Evolutionary conservation across 352 stramenopile species (phyloP).

Genomic region (Pythium oligandrum): DNA sequence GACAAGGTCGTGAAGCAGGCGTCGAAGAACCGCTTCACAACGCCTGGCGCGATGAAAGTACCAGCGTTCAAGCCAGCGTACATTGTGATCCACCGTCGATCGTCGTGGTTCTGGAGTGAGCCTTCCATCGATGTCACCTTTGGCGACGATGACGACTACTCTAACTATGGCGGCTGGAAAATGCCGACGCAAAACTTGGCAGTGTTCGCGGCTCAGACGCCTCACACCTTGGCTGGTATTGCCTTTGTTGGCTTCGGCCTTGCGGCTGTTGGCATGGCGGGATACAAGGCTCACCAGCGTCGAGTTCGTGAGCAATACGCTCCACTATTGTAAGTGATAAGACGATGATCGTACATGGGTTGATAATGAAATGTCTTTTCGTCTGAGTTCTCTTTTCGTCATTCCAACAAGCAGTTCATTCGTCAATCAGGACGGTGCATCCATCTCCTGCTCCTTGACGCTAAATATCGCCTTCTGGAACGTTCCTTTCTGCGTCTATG

Average conservation of each 20-base stretch:
- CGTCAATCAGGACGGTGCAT: no score
- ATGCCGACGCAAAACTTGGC: no score
- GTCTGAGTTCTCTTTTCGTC: no score
- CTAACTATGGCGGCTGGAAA: neutral
- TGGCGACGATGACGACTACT: neutral
- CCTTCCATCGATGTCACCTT: neutral
- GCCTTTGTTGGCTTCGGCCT: neutral
- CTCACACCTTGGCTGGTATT: neutral
- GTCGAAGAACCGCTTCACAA: neutral
- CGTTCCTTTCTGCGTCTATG: no score
- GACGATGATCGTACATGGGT: no score
- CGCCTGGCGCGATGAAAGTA: neutral
- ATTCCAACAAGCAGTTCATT: no score
- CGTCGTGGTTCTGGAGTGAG: neutral
- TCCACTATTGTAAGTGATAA: neutral
- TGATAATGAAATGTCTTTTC: no score
- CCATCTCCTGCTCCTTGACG: no score
- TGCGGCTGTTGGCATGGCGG: neutral
- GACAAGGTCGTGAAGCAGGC: neutral
- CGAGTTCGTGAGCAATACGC: conserved; percentile 3
- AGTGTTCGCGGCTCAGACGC: neutral
- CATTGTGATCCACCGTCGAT: neutral
- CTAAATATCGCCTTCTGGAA: no score
- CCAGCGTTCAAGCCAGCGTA: neutral
- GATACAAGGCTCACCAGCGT: conserved; percentile 13